These are phyloP conservation scores for Suillus sp. DNA, from an alignment of 768 basidiomycete genomes.

Conservation along the genomic window DNA sequence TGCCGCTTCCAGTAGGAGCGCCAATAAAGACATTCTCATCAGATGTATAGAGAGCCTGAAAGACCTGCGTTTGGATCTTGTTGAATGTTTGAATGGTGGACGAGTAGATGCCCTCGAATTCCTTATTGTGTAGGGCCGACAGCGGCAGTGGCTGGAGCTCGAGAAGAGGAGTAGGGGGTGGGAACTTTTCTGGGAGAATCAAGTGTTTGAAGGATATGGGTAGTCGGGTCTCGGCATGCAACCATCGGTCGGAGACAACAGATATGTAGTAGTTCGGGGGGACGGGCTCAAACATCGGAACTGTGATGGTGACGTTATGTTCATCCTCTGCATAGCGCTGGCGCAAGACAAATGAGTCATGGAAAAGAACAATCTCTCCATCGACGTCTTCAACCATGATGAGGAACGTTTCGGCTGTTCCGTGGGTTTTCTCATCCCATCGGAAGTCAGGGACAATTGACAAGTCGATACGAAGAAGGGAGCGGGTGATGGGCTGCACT, in stretches of 20 bases:
- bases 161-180: constrained; percentile 86
- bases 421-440: constrained; percentile 96
- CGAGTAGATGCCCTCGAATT: constrained; percentile 86
- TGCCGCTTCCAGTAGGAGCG: constrained; percentile 95
- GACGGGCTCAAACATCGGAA: constrained; percentile 96
- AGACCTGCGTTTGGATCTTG: constrained; percentile 99
- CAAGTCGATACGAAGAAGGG: constrained; percentile 88
- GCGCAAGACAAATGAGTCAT: constrained; percentile 89
- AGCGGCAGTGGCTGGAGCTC: constrained; percentile 91
- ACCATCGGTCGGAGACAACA: constrained; percentile 92
- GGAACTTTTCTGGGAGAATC: constrained; percentile 96
- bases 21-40: constrained; percentile 98
- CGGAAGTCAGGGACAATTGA: constrained; percentile 97
- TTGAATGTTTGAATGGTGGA: constrained; percentile 85
- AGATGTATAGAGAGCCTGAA: constrained; percentile 95
- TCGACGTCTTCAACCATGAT: constrained; percentile 97
- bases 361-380: constrained; percentile 94
- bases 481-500: constrained; percentile 95
- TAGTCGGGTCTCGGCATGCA: constrained; percentile 91
- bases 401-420: constrained; percentile 85
- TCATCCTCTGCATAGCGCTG: constrained; percentile 92
- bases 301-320: constrained; percentile 91
- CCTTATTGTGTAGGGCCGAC: constrained; percentile 89
- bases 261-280: constrained; percentile 99
- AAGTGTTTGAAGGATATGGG: constrained; percentile 98